A percentile compares a stretch with the other conserved stretches of the same genome.
Evolutionary conservation across 2,329 filamentous ascomycete species (phyloP).

Genomic region (Arthrocladium fulminans): DNA sequence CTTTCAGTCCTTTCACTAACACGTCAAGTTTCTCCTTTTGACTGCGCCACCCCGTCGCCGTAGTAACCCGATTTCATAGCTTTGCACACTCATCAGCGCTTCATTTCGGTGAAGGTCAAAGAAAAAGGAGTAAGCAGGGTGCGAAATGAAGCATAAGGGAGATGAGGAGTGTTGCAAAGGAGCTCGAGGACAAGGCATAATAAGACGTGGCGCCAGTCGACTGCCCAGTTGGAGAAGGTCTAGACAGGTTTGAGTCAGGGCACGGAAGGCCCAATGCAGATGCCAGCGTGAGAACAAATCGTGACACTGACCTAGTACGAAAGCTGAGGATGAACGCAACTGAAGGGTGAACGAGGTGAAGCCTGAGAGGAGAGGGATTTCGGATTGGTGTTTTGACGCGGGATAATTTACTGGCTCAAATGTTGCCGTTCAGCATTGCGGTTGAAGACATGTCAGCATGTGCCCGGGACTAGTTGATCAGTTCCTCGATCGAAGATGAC

Average conservation of each 20-base stretch:
- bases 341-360: not conserved
- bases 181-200: slow-evolving; percentile 11
- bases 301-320: not conserved
- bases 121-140: slow-evolving; percentile 11
- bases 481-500: no score
- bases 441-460: no score
- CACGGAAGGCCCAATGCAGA: not conserved
- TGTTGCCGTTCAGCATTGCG: no score
- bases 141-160: slow-evolving; percentile 10
- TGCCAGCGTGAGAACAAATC: not conserved
- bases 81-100: slow-evolving; percentile 30
- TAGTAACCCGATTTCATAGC: no score
- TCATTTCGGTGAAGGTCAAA: slow-evolving; percentile 10
- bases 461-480: no score
- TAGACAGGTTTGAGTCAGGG: not conserved
- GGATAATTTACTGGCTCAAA: no score
- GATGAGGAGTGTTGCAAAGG: slow-evolving; percentile 12
- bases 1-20: no score
- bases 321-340: not conserved
- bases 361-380: not conserved
- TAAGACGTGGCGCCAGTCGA: not conserved
- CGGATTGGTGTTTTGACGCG: no score
- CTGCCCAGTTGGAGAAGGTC: not conserved
- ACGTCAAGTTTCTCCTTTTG: no score
- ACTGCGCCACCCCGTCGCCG: no score